Conservation (phyloP, 768 basidiomycete genomes). For the Glaciozyma martinii region DNA sequence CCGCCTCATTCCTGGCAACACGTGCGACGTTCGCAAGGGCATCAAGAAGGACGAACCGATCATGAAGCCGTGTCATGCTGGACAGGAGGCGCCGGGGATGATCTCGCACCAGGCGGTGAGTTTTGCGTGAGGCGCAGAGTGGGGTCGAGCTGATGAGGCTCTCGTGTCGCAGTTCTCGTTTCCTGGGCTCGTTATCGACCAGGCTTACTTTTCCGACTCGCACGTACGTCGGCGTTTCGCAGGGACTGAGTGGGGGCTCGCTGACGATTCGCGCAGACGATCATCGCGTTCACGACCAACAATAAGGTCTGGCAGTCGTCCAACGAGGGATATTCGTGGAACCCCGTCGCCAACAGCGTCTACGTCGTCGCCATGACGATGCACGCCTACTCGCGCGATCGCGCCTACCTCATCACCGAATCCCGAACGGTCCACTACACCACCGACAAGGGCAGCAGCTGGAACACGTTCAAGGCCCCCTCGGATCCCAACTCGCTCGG, state of each 20-base stretch:
- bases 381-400: conserved; percentile 66
- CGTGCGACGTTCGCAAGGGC: conserved; percentile 57
- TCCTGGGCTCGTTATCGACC: conserved; percentile 55
- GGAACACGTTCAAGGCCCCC: conserved; percentile 56
- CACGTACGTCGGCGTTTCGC: conserved; percentile 45
- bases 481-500: conserved; percentile 69
- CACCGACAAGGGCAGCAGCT: conserved; percentile 66
- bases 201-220: conserved; percentile 73
- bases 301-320: conserved; percentile 81
- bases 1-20: conserved; percentile 84
- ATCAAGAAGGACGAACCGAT: conserved; percentile 59
- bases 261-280: conserved; percentile 47
- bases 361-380: conserved; percentile 77
- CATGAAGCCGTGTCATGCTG: conserved; percentile 56
- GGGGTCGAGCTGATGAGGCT: not conserved
- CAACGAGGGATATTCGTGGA: conserved; percentile 92
- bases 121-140: too few relatives aligned
- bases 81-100: conserved; percentile 62
- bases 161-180: conserved; percentile 53
- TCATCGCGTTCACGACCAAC: conserved; percentile 72
- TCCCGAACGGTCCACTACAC: conserved; percentile 61
- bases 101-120: conserved; percentile 66
- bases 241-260: not conserved
- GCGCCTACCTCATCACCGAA: conserved; percentile 82
- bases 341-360: conserved; percentile 50